phyloP scores from a whole-genome alignment of 2,329 filamentous ascomycete species.

The Periconia digitata region DNA sequence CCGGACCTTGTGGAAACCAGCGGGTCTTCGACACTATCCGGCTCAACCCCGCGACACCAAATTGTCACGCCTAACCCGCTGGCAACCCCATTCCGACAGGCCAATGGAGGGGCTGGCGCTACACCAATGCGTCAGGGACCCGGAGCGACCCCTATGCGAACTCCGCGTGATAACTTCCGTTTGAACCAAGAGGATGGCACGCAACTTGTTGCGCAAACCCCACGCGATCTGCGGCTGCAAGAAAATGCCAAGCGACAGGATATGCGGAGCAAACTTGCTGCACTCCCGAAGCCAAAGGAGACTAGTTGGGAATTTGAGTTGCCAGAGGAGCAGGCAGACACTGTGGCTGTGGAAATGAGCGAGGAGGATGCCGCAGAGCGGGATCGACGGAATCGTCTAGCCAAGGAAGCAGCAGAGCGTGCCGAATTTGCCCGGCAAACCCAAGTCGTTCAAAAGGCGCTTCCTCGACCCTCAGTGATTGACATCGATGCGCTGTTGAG shows the following conservation, averaged over 20 bases:
- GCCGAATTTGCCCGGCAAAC: constrained; percentile 80
- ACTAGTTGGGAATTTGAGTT: constrained; percentile 92
- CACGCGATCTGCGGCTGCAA: constrained; percentile 71
- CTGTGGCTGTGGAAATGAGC: constrained; percentile 53
- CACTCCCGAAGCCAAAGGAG: constrained; percentile 89
- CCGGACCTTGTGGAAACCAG: constrained; percentile 80
- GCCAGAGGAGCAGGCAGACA: constrained; percentile 76
- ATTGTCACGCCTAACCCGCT: constrained; percentile 94
- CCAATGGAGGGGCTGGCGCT: constrained; percentile 61
- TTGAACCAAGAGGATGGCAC: constrained; percentile 74
- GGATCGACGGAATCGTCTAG: constrained; percentile 67
- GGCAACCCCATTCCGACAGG: constrained; percentile 79
- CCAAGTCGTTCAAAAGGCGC: constrained; percentile 82
- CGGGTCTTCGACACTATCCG: constrained; percentile 84
- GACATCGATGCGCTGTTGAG: constrained; percentile 70
- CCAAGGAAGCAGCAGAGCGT: constrained; percentile 64
- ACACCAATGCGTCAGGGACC: constrained; percentile 64
- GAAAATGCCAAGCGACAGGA: constrained; percentile 70
- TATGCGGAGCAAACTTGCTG: constrained; percentile 72
- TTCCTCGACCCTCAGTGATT: constrained; percentile 75
- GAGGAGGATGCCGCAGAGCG: constrained; percentile 73
- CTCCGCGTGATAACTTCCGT: constrained; percentile 82
- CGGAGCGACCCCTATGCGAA: constrained; percentile 82
- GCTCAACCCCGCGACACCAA: constrained; percentile 76
- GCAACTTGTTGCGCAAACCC: constrained; percentile 72